Evolutionary conservation across 75 land plant genomes (phyloP).

Genomic region (Cryptomeria japonica): DNA sequence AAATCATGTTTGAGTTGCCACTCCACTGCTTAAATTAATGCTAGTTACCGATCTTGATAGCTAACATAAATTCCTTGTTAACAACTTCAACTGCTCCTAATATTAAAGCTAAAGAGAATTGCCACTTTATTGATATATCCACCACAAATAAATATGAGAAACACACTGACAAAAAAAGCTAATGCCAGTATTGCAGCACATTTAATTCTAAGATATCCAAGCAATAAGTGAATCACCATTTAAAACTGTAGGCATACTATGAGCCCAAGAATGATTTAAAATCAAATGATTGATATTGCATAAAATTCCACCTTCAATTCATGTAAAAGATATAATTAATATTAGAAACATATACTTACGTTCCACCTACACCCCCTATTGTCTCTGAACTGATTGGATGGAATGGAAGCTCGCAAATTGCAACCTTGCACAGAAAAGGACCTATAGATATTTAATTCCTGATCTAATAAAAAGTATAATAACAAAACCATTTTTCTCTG

Average conservation of each 20-base stretch:
- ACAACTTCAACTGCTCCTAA: not conserved
- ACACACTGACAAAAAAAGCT: not conserved
- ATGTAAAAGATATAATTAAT: not conserved
- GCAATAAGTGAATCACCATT: not conserved
- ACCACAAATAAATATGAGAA: not conserved
- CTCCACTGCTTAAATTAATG: not conserved
- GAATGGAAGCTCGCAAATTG: constrained; percentile 89
- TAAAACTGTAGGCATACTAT: not conserved
- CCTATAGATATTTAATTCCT: not conserved
- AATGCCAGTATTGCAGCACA: not conserved
- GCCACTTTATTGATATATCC: not conserved
- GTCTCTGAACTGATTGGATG: constrained; percentile 88
- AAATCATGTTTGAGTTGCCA: not conserved
- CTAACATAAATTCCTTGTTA: not conserved
- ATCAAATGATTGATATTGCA: not conserved
- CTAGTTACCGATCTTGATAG: not conserved
- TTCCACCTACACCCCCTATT: constrained; percentile 92
- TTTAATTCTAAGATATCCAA: not conserved
- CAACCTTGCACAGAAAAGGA: constrained; percentile 52
- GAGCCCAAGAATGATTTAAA: not conserved
- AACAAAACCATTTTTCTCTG: not conserved
- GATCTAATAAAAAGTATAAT: not conserved
- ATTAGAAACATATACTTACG: constrained; percentile 52
- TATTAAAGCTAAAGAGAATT: not conserved
- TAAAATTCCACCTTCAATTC: not conserved